A percentile compares a stretch with the other conserved stretches of the same genome.
Evolutionary conservation across 202 grass and related monocot species (phyloP).

Genomic region (Elaeis oleifera): DNA sequence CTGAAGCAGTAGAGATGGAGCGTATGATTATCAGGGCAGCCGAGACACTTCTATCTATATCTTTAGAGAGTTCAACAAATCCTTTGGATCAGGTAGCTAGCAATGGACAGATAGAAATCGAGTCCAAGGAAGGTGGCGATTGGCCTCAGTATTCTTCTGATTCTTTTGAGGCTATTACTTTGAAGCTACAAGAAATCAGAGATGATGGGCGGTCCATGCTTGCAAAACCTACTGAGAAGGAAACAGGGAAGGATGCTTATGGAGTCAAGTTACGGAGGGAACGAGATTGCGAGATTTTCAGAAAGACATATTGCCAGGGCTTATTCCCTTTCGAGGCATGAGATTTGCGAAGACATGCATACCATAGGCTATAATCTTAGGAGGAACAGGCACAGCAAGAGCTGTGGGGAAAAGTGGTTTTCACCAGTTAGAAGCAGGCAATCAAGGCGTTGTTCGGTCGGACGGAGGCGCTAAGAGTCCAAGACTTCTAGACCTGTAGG

Average conservation of each 20-base stretch:
- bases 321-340: constrained; percentile 68
- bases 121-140: constrained; percentile 1
- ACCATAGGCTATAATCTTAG: constrained; percentile 69
- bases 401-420: constrained; percentile 25
- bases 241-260: constrained; percentile 20
- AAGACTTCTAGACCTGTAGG: not conserved
- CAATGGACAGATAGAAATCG: constrained; percentile 1
- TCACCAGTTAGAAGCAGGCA: constrained; percentile 28
- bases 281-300: constrained; percentile 81
- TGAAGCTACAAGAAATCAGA: constrained; percentile 52
- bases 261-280: constrained; percentile 71
- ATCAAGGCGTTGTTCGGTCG: constrained; percentile 9
- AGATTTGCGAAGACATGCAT: constrained; percentile 85
- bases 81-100: constrained; percentile 6
- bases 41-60: constrained; percentile 62
- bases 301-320: constrained; percentile 72
- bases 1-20: constrained; percentile 23
- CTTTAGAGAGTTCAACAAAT: constrained; percentile 27
- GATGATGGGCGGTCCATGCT: constrained; percentile 50
- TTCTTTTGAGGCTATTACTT: constrained; percentile 52
- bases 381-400: constrained; percentile 55
- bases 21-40: constrained; percentile 35
- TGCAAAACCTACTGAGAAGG: constrained; percentile 23
- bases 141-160: constrained; percentile 33
- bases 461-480: constrained; percentile 2